Conservation (phyloP, 768 basidiomycete genomes). For the Suillus variegatus region DNA sequence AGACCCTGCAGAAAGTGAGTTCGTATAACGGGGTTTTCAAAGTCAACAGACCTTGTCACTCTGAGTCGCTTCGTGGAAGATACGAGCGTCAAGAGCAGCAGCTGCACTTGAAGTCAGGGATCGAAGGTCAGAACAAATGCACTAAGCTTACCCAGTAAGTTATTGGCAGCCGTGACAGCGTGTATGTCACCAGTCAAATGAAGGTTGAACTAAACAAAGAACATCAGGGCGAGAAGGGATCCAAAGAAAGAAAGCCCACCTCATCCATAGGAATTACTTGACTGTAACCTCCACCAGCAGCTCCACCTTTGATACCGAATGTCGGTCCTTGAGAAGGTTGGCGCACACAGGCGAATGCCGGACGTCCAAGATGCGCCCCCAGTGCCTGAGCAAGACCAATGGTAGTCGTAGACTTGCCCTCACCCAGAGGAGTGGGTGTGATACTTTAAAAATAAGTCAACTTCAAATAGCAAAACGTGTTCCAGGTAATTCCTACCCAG, state of each 20-base stretch:
- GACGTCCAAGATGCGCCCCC: conserved; percentile 90
- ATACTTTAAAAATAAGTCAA: conserved; percentile 51
- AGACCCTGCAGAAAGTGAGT: conserved; percentile 51
- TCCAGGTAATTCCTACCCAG: conserved; percentile 58
- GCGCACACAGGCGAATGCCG: conserved; percentile 94
- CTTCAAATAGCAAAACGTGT: conserved; percentile 10
- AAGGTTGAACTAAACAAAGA: conserved; percentile 74
- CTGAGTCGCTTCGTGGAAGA: conserved; percentile 97
- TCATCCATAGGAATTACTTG: conserved; percentile 99
- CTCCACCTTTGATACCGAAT: conserved; percentile 99
- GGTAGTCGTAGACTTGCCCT: conserved; percentile 98
- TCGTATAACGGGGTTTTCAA: neutral
- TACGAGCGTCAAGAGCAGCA: conserved; percentile 94
- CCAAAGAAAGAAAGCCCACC: conserved; percentile 38
- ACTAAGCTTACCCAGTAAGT: conserved; percentile 70
- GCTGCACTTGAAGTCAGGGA: conserved; percentile 46
- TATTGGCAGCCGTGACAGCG: conserved; percentile 96
- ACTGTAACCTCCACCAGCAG: conserved; percentile 97
- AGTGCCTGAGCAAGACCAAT: conserved; percentile 96
- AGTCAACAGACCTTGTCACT: conserved; percentile 70
- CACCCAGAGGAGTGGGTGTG: conserved; percentile 94
- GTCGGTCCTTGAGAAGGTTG: conserved; percentile 99
- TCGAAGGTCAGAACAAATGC: neutral
- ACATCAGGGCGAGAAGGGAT: conserved; percentile 9
- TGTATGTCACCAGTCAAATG: conserved; percentile 98